Evolutionary conservation across 2,329 filamentous ascomycete species (phyloP).

Genomic region (Penicillium sp.): DNA sequence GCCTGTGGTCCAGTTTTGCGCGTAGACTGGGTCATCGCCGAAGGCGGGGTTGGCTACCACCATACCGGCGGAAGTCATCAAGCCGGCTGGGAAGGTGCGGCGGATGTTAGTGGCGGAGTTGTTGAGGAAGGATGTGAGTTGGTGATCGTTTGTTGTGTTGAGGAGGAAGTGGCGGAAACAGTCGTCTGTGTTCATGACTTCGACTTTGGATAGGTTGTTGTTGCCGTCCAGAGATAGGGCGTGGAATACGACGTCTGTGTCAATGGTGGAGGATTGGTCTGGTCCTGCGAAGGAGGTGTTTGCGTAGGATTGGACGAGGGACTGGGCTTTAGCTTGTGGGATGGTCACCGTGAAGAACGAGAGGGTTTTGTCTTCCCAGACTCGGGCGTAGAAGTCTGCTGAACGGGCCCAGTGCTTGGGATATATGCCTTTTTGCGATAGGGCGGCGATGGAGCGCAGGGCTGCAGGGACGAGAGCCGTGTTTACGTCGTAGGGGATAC

Average conservation of each 20-base stretch:
- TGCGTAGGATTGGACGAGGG: slow-evolving; percentile 49
- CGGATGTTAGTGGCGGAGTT: slow-evolving; percentile 55
- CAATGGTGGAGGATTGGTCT: slow-evolving; percentile 40
- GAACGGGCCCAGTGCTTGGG: slow-evolving; percentile 46
- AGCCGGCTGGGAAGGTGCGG: slow-evolving; percentile 54
- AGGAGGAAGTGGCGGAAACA: slow-evolving; percentile 60
- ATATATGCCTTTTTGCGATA: slow-evolving; percentile 51
- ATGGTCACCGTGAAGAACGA: slow-evolving; percentile 52
- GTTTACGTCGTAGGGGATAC: slow-evolving; percentile 63
- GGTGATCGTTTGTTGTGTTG: slow-evolving; percentile 54
- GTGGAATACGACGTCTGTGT: slow-evolving; percentile 49
- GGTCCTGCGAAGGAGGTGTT: slow-evolving; percentile 45
- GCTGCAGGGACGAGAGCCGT: slow-evolving; percentile 59
- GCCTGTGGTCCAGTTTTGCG: slow-evolving; percentile 51
- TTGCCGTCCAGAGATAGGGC: slow-evolving; percentile 54
- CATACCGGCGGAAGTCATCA: slow-evolving; percentile 53
- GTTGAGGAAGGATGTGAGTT: slow-evolving; percentile 54
- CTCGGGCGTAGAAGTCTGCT: slow-evolving; percentile 50
- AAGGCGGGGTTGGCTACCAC: slow-evolving; percentile 60
- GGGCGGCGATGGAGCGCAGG: slow-evolving; percentile 52
- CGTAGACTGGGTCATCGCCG: slow-evolving; percentile 45
- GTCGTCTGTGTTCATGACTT: slow-evolving; percentile 60
- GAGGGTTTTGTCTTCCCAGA: slow-evolving; percentile 60
- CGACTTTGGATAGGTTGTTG: slow-evolving; percentile 47
- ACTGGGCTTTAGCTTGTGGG: slow-evolving; percentile 41